Base-by-base conservation (phyloP, 164 flowering plant genomes). In the Houttuynia cordata region DNA sequence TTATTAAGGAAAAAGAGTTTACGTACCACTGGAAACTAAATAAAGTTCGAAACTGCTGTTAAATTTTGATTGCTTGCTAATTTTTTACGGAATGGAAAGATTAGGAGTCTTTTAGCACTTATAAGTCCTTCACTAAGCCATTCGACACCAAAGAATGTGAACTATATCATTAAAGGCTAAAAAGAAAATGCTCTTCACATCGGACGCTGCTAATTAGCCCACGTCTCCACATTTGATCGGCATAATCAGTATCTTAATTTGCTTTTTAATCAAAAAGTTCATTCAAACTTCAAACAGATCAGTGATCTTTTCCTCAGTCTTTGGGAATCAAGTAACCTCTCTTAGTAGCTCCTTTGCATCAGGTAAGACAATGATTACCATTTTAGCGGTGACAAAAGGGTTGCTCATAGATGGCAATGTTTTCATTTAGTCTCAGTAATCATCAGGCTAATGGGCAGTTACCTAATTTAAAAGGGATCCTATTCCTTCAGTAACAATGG, bases 241-340 rank as follows among this genome's bases (percentile, higher is more conserved):
- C 10, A 39, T 37, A 21, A 24, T 23, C 15, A n/a, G n/a, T n/a
- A 51, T 51, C 21, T 37, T 20, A n/a, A n/a, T n/a, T n/a, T n/a
- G n/a, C n/a, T n/a, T n/a, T n/a, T n/a, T n/a, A 17, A n/a, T 6
- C 21, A 17, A 6, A 62, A 25, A 14, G 24, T 10, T 1, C 8
- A 42, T 54, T 62, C 65, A 55, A 62, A 54, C 59, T 41, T 62
- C 5, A 39, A 62, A 62, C 49, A 62, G 41, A 62, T 18, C 21
- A n/a, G n/a, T n/a, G 51, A 22, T 60, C 12, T 34, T 20, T 9
- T 24, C 40, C 17, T 19, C 37, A n/a, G 25, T 54, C n/a, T 8
- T 23, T 37, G 39, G 30, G 37, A 40, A 15, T 17, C 14, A 58
- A 55, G 45, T 41, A 10, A 41, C 42, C 40, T 58, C 39, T 22